These are phyloP conservation scores for Prunus dulcis DNA, from an alignment of 306 rosid genomes.

Conservation along the genomic window DNA sequence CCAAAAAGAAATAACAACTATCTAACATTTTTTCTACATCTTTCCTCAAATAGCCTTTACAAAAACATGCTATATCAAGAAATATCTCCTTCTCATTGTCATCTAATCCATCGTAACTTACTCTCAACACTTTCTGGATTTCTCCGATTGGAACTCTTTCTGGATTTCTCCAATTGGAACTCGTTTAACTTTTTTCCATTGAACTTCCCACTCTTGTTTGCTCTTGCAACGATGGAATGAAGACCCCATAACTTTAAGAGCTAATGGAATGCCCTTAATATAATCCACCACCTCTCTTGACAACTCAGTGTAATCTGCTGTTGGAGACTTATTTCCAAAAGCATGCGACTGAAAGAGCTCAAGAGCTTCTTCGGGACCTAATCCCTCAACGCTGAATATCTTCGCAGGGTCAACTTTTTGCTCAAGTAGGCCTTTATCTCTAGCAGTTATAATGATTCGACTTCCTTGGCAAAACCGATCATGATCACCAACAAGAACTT, in stretches of 20 bases:
- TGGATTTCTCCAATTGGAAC: rapidly evolving
- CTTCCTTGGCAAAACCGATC: no score
- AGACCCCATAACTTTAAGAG: not conserved
- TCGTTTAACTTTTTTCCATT: rapidly evolving
- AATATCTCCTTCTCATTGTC: not conserved
- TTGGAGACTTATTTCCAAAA: not conserved
- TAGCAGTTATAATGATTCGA: no score
- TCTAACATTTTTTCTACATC: rapidly evolving
- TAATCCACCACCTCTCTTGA: not conserved
- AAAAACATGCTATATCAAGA: not conserved
- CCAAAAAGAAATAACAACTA: not conserved
- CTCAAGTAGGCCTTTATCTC: no score
- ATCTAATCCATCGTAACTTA: not conserved
- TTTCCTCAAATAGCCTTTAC: rapidly evolving
- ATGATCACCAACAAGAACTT: no score
- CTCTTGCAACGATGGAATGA: not conserved
- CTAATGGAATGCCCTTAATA: not conserved
- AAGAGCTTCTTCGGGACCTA: not conserved
- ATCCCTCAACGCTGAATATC: not conserved
- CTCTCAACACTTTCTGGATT: not conserved
- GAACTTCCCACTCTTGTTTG: not conserved
- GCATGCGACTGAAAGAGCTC: not conserved
- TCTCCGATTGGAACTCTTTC: rapidly evolving
- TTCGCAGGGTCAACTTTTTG: no score
- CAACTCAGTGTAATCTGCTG: not conserved